Conservation (phyloP, 306 rosid species). For the Quercus rubra region DNA sequence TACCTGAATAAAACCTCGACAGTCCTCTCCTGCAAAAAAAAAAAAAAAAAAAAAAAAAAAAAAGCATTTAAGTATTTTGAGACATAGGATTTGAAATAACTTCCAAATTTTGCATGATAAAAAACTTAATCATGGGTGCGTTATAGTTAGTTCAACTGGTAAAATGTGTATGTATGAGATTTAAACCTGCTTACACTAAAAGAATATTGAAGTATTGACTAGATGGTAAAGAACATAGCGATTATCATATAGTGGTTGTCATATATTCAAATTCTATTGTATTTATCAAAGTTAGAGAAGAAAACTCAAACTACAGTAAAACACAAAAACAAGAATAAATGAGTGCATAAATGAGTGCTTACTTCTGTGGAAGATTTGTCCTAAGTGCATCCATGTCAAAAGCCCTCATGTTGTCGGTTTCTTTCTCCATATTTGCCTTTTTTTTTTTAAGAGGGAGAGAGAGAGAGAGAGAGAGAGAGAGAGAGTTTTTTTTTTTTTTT, state of each 20-base stretch:
- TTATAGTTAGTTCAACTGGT: no score
- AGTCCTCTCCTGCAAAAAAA: constrained; percentile 48
- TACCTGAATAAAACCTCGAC: constrained; percentile 81
- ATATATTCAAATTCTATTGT: no score
- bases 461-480: neutral
- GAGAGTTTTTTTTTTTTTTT: no score
- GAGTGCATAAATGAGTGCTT: constrained; percentile 19
- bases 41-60: neutral
- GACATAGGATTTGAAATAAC: neutral
- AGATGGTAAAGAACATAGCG: no score
- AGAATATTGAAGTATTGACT: no score
- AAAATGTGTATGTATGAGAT: no score
- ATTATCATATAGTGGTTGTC: no score
- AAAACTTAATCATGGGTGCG: no score
- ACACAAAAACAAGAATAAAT: neutral
- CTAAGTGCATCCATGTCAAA: constrained; percentile 67
- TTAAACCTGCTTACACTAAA: no score
- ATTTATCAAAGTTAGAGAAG: no score
- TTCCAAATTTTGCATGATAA: neutral
- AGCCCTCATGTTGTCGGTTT: constrained; percentile 36
- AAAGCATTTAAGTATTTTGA: neutral
- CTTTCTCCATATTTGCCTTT: constrained; percentile 42
- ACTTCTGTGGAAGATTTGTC: constrained; percentile 64
- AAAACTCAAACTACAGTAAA: neutral
- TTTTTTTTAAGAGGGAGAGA: neutral